Evolutionary conservation across 495 filamentous ascomycete genomes (phyloP).

Genomic region (Aspergillus funiculosus): DNA sequence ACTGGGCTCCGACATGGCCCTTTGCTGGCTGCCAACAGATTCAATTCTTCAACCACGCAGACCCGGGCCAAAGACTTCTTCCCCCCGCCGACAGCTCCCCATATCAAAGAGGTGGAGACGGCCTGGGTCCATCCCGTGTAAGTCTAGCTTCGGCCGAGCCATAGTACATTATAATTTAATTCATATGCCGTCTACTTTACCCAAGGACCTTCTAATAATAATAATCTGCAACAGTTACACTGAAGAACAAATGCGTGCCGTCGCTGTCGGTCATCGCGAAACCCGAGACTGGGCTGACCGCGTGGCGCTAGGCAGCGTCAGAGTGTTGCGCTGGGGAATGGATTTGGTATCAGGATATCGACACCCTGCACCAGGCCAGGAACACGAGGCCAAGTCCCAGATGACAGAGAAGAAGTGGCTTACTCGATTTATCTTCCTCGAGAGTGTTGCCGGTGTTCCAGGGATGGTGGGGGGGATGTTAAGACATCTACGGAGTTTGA

Average conservation of each 20-base stretch:
- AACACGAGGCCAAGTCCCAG: slow-evolving; percentile 38
- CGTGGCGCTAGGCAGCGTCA: slow-evolving; percentile 56
- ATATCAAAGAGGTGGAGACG: slow-evolving; percentile 33
- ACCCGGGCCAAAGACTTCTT: slow-evolving; percentile 37
- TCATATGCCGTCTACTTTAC: too few species aligned
- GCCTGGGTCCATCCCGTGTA: slow-evolving; percentile 44
- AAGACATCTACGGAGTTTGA: slow-evolving; percentile 74
- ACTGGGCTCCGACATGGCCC: too few species aligned
- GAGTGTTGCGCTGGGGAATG: slow-evolving; percentile 58
- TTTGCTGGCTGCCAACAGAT: too few species aligned
- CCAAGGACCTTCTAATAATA: too few species aligned
- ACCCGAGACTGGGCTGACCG: slow-evolving; percentile 62
- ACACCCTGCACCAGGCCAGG: slow-evolving; percentile 51
- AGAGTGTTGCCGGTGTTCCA: slow-evolving; percentile 89
- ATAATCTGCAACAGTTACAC: slow-evolving; percentile 50
- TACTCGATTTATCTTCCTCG: slow-evolving; percentile 82
- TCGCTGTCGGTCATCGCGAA: slow-evolving; percentile 62
- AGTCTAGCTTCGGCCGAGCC: slow-evolving; percentile 6
- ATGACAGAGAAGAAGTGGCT: slow-evolving; percentile 79
- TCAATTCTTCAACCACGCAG: slow-evolving; percentile 34
- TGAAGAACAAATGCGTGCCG: slow-evolving; percentile 55
- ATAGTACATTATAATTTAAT: background rate
- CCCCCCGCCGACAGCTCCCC: slow-evolving; percentile 31
- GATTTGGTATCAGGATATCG: slow-evolving; percentile 67
- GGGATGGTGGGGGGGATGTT: slow-evolving; percentile 97